A percentile compares a stretch with the other conserved stretches of the same genome.
Evolutionary conservation across 1,139 yeast genomes (phyloP).

Genomic region (Debaryomyces singareniensis): DNA sequence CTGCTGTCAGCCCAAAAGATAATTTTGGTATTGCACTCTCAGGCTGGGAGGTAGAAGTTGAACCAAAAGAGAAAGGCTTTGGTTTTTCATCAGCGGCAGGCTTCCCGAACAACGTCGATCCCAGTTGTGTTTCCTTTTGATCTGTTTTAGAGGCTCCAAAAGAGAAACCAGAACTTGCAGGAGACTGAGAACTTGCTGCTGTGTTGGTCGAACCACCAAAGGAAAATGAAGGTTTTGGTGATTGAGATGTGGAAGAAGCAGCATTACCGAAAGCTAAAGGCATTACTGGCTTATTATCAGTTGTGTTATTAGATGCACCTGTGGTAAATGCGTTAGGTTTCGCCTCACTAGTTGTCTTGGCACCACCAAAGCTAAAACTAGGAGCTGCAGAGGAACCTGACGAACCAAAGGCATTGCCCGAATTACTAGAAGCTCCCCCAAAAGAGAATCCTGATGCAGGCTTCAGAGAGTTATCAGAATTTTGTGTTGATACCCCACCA

Average conservation of each 20-base stretch:
- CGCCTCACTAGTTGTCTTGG: slow-evolving; percentile 4
- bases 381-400: too few species aligned
- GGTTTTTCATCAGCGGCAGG: slow-evolving; percentile 9
- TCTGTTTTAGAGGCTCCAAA: slow-evolving; percentile 22
- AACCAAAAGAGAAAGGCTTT: slow-evolving; percentile 12
- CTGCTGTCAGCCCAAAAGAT: slow-evolving; percentile 4
- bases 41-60: slow-evolving; percentile 10
- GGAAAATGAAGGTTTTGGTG: too few species aligned
- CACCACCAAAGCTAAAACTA: slow-evolving; percentile 10
- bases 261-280: too few species aligned
- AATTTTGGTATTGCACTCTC: slow-evolving; percentile 9
- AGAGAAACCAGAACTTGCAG: slow-evolving; percentile 7
- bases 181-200: too few species aligned
- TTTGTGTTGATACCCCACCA: slow-evolving; percentile 8
- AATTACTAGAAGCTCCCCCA: slow-evolving; percentile 3
- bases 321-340: too few species aligned
- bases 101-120: too few species aligned
- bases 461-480: slow-evolving; percentile 10
- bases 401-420: slow-evolving; percentile 1
- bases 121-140: not conserved
- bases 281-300: too few species aligned
- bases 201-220: too few species aligned
- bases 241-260: too few species aligned
- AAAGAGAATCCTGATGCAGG: slow-evolving; percentile 8
- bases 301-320: too few species aligned